phyloP scores from a whole-genome alignment of 2,329 filamentous ascomycete genomes.

The Harringtonia aguacate region DNA sequence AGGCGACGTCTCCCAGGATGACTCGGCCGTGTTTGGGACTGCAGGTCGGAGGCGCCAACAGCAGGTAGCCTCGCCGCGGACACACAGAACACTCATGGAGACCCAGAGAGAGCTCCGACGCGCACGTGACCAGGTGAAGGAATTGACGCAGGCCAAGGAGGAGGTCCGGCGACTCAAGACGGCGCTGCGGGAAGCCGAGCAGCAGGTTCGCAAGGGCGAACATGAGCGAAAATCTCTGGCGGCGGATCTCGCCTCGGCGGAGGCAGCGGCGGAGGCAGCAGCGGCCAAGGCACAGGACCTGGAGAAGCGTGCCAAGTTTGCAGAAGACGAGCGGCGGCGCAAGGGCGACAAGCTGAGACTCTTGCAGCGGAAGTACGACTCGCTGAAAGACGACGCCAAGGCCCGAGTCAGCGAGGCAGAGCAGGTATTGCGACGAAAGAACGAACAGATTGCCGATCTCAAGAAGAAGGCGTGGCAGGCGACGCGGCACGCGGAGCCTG shows the following conservation, averaged over 20 bases:
- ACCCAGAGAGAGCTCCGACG: constrained; percentile 42
- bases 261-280: constrained; percentile 15
- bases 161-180: constrained; percentile 42
- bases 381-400: constrained; percentile 42
- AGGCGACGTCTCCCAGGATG: constrained; percentile 16
- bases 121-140: constrained; percentile 41
- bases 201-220: constrained; percentile 26
- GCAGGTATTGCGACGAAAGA: constrained; percentile 43
- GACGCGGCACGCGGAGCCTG: neutral
- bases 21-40: constrained; percentile 8
- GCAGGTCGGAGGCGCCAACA: neutral
- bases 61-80: constrained; percentile 33
- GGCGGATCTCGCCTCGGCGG: constrained; percentile 17
- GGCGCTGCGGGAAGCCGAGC: constrained; percentile 36
- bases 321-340: constrained; percentile 18
- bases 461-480: constrained; percentile 26
- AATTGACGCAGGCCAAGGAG: constrained; percentile 38
- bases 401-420: constrained; percentile 43
- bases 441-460: constrained; percentile 44
- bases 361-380: constrained; percentile 35
- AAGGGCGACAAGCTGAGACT: constrained; percentile 42
- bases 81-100: constrained; percentile 40
- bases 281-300: constrained; percentile 17
- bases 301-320: constrained; percentile 18
- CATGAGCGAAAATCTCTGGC: constrained; percentile 23